Base-by-base conservation (phyloP, 2,329 filamentous ascomycete species). In the Alternaria dauci region DNA sequence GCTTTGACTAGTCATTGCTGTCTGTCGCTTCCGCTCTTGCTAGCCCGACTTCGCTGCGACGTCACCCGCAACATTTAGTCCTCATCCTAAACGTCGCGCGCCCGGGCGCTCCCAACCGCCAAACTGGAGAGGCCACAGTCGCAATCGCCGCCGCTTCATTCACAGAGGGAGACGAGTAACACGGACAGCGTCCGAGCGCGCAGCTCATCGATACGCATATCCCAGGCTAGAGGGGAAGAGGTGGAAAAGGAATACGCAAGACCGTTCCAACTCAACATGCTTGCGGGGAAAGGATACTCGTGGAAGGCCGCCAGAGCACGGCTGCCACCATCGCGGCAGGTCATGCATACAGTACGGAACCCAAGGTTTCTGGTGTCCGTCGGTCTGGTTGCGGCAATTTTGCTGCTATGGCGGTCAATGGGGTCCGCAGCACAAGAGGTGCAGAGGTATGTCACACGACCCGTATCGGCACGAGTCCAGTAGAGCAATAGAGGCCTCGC, bases 351-450 rank as follows among this genome's bases (percentile, higher is more conserved):
- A 71, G 75, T 96, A 65, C 92, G 91, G 64, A 88, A 88, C 76
- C 92, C 93, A 67, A 88, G 93, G 56, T 90, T 96, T 68, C 82
- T 97, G 65, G 81, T 95, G 55, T 86, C 91, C 47, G 80, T 95
- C 62, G 90, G 88, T 53, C 71, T 95, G 52, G 84, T 87, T 30
- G 89, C 90, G 57, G 82, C 92, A 67, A 77, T 96, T 65, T 77
- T 97, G 78, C 84, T 97, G 81, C 79, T 97, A 88, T 98, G 93
- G 92, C 90, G 92, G 78, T 91, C 92, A 66, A 88, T 97, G 71
- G 88, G 89, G 75, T 88, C 87, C 61, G 92, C 92, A 9, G 91
- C 93, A 38, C 88, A 89, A 44, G 92, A 96, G 76, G 92, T 97
- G 88, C 93, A 96, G 84, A 96, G 89, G 94, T 97, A 85, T 72